Evolutionary conservation across 139 green algal genomes (phyloP), one percentile per base, ranked within the genome.

Genomic region (Haematococcus sp.): DNA sequence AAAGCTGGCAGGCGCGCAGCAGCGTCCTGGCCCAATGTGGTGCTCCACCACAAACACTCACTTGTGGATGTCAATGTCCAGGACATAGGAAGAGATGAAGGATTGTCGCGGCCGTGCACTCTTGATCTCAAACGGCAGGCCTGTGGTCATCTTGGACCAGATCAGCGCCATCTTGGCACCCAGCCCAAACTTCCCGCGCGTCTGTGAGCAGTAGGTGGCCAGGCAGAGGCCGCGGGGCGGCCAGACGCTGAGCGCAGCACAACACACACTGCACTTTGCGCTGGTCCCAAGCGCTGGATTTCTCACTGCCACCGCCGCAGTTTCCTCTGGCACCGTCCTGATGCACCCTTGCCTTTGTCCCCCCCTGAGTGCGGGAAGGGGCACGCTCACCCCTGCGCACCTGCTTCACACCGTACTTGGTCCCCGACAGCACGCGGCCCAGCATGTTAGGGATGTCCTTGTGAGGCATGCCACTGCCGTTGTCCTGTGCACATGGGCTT

Each of bases 81-180:
- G 88, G 68, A 90, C 80, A 86, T 94, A 98, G 76, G 92, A 83
- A 35, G 83, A 92, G 4, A 83, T 77, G 71, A 81, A 88, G 54
- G 63, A 31, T 31, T 89, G 74, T 2, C 84, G 82, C 5, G 25
- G 27, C n/a, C 75, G 68, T 0, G 91, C 88, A 64, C 82, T 92
- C 33, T 54, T 68, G 66, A 98, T 88, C 73, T 93, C 82, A 70
- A 98, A 97, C 0, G 94, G 94, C 79, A 98, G 84, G 0, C 94
- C 94, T 0, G 94, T 98, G 63, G 87, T 95, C 93, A 98, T 97
- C 80, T 96, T 94, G 59, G 69, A 83, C 95, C 95, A 98, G 73
- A 98, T 98, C 15, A 98, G 87, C 35, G 92, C 93, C 95, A 98
- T 98, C 85, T 98, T 98, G 52, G 94, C 93, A 22, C 95, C 95